Evolutionary conservation across 768 basidiomycete genomes (phyloP).

Genomic region (Dentipellis sp.): DNA sequence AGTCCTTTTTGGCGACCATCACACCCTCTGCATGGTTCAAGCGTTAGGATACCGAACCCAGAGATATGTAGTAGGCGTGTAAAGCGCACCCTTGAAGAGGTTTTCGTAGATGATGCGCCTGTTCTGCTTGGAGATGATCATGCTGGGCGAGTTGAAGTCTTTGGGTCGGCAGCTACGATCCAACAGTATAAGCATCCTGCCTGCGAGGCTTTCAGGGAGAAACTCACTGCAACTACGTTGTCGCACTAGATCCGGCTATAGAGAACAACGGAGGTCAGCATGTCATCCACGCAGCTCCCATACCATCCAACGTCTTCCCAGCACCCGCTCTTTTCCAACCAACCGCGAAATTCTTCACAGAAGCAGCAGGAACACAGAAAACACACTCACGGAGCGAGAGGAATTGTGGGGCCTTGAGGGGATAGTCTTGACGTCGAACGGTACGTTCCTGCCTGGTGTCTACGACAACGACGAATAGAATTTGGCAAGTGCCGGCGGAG

Average conservation of each 20-base stretch:
- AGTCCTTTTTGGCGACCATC: slow-evolving; percentile 98
- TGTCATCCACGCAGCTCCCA: neutral
- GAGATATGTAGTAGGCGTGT: neutral
- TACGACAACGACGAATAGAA: neutral
- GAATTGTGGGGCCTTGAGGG: neutral
- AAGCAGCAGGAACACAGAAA: neutral
- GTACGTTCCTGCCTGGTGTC: neutral
- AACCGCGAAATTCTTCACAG: neutral
- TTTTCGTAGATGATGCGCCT: slow-evolving; percentile 95
- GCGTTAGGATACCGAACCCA: neutral
- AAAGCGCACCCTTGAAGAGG: slow-evolving; percentile 91
- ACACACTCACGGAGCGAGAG: neutral
- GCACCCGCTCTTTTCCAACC: neutral
- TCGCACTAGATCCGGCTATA: slow-evolving; percentile 28
- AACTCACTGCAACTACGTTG: slow-evolving; percentile 27
- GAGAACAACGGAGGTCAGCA: slow-evolving; percentile 13
- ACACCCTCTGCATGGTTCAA: slow-evolving; percentile 70
- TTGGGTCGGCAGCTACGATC: slow-evolving; percentile 23
- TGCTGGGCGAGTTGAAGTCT: slow-evolving; percentile 37
- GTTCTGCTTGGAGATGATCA: slow-evolving; percentile 97
- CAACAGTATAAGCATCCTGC: neutral
- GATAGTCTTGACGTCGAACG: neutral
- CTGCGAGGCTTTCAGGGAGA: neutral
- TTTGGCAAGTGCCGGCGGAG: neutral
- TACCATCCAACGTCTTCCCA: neutral